Conservation (phyloP, 2,329 filamentous ascomycete species). For the Colletotrichum sp. region DNA sequence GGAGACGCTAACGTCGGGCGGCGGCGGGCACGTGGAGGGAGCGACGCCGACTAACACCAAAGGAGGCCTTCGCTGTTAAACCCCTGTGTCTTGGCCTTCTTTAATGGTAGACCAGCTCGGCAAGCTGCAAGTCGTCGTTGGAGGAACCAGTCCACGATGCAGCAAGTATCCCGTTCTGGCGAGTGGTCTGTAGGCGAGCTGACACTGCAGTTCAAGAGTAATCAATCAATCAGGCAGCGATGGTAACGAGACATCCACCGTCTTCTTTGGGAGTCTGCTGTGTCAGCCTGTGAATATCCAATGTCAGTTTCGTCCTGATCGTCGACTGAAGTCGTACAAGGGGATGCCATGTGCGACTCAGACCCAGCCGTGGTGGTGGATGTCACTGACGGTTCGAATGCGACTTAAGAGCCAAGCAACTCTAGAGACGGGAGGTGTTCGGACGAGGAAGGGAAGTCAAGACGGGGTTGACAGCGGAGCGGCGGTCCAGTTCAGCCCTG, state of each 20-base stretch:
- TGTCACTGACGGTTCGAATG: neutral
- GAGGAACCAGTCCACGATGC: neutral
- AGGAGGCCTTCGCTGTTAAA: neutral
- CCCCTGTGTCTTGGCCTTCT: neutral
- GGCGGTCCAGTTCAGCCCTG: neutral
- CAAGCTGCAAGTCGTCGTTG: neutral
- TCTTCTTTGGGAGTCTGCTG: neutral
- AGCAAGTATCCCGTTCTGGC: neutral
- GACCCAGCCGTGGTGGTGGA: neutral
- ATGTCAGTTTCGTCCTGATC: neutral
- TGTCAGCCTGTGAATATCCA: neutral
- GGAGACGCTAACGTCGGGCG: constrained; percentile 3
- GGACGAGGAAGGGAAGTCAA: neutral
- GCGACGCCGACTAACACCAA: neutral
- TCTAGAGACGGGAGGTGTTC: neutral
- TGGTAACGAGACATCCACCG: neutral
- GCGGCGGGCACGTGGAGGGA: constrained; percentile 2
- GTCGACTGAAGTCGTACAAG: neutral
- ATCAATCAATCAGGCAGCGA: neutral
- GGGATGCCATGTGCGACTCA: neutral
- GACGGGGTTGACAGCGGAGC: neutral
- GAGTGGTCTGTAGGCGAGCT: neutral
- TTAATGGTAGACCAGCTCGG: neutral
- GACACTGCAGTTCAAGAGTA: neutral
- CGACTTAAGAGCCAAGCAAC: neutral